Percentiles rank a stretch among this genome's conserved stretches.
Evolutionary conservation across 345 rosid genomes (phyloP).

Genomic region (Mercurialis annua): DNA sequence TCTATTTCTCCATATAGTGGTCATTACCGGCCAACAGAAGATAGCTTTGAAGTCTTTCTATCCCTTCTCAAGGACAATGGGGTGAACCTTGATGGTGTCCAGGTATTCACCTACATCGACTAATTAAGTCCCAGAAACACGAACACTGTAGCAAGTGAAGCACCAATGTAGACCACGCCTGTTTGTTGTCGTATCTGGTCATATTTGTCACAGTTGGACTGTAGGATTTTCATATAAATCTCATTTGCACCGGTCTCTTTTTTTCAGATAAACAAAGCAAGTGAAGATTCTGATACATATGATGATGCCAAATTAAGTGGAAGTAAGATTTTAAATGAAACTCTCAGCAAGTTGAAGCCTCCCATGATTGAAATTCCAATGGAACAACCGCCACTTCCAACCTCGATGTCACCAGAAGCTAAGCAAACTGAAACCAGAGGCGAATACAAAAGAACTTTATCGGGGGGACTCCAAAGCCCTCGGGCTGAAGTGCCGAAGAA

Average conservation of each 20-base stretch:
- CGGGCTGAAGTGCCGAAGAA: slow-evolving; percentile 57
- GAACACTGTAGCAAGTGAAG: neutral
- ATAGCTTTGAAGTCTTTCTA: slow-evolving; percentile 53
- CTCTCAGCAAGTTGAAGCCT: slow-evolving; percentile 14
- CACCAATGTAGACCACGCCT: neutral
- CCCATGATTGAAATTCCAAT: slow-evolving; percentile 20
- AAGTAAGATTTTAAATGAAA: neutral
- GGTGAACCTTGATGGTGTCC: slow-evolving; percentile 59
- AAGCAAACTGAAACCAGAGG: slow-evolving; percentile 21
- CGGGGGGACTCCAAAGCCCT: slow-evolving; percentile 78
- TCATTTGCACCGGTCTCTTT: neutral
- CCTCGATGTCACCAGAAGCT: slow-evolving; percentile 25
- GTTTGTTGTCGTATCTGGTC: neutral
- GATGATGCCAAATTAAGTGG: slow-evolving; percentile 29
- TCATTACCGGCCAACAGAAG: slow-evolving; percentile 83
- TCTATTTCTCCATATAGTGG: slow-evolving; percentile 88
- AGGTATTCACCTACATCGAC: slow-evolving; percentile 40
- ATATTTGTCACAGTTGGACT: neutral
- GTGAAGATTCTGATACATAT: slow-evolving; percentile 62
- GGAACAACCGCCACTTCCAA: slow-evolving; percentile 16
- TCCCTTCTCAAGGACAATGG: slow-evolving; percentile 63
- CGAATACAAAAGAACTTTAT: slow-evolving; percentile 61
- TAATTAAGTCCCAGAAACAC: neutral
- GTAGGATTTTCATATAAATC: neutral
- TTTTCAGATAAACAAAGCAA: slow-evolving; percentile 54